phyloP scores from a whole-genome alignment of 768 basidiomycete species.

The Pulveroboletus frians region DNA sequence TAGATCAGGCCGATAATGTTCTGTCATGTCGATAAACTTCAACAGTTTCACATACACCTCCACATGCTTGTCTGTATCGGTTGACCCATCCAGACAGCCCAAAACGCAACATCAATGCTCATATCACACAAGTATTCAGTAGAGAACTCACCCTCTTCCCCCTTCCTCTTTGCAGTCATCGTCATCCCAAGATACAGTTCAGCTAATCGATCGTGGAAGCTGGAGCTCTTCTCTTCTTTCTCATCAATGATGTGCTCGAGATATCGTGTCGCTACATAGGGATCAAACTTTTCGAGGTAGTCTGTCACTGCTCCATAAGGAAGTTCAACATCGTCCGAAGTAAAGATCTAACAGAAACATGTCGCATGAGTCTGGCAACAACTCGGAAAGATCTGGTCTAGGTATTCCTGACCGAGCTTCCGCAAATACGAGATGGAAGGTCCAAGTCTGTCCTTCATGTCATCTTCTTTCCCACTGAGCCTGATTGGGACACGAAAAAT shows the following conservation, averaged over 20 bases:
- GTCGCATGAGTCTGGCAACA: not conserved
- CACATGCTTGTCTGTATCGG: constrained; percentile 39
- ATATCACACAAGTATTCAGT: not conserved
- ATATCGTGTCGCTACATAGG: constrained; percentile 66
- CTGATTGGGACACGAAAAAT: constrained; percentile 36
- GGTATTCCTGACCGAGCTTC: constrained; percentile 78
- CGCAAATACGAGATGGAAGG: constrained; percentile 89
- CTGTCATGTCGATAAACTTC: constrained; percentile 66
- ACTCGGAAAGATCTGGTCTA: constrained; percentile 54
- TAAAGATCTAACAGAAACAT: constrained; percentile 67
- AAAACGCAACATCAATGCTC: not conserved
- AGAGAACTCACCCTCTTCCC: constrained; percentile 48
- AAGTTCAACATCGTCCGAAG: constrained; percentile 89
- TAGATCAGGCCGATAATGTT: constrained; percentile 69
- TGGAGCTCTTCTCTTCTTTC: constrained; percentile 56
- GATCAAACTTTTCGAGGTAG: constrained; percentile 71
- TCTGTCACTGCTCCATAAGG: constrained; percentile 71
- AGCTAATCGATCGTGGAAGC: constrained; percentile 85
- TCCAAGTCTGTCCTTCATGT: constrained; percentile 69
- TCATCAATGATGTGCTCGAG: constrained; percentile 81
- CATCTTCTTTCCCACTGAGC: constrained; percentile 71
- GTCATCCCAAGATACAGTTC: constrained; percentile 80
- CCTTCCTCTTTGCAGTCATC: constrained; percentile 48
- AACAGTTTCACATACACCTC: constrained; percentile 67
- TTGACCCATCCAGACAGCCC: not conserved